A percentile compares a stretch with the other conserved stretches of the same genome.
Evolutionary conservation across 202 grass and related monocot genomes (phyloP).

Genomic region (Panicum hallii): DNA sequence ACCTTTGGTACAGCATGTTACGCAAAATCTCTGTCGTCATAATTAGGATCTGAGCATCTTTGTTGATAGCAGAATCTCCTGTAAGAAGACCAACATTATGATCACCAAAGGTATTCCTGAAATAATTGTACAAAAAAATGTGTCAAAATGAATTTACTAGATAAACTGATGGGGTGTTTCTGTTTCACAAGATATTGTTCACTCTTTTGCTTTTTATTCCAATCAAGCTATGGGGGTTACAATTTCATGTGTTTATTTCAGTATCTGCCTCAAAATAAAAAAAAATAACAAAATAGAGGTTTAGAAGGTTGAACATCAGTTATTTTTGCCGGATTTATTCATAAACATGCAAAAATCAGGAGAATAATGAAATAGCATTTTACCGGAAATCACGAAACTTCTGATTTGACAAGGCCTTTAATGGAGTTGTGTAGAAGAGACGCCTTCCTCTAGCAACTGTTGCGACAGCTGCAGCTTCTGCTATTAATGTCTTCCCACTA

Average conservation of each 20-base stretch:
- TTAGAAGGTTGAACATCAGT: background rate
- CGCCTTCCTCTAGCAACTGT: conserved; percentile 83
- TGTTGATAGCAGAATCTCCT: conserved; percentile 96
- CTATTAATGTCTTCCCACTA: conserved; percentile 95
- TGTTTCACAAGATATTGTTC: conserved; percentile 2
- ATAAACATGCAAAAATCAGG: conserved; percentile 16
- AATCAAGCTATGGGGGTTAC: background rate
- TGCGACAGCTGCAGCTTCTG: conserved; percentile 92
- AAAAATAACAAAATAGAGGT: background rate
- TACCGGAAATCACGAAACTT: conserved; percentile 97
- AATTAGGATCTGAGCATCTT: conserved; percentile 92
- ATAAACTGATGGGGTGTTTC: conserved; percentile 17
- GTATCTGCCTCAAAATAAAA: background rate
- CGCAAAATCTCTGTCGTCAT: conserved; percentile 99
- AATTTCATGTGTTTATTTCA: conserved; percentile 20
- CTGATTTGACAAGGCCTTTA: conserved; percentile 97
- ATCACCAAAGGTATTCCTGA: conserved; percentile 85
- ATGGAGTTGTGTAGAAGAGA: conserved; percentile 93
- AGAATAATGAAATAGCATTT: conserved; percentile 24
- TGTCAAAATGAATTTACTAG: conserved; percentile 49
- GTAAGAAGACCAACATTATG: conserved; percentile 97
- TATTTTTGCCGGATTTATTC: conserved; percentile 24
- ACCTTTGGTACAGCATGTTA: conserved; percentile 99
- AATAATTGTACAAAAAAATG: conserved; percentile 54
- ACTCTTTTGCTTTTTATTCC: conserved; percentile 5